Evolutionary conservation across 345 rosid species (phyloP), one percentile per base, ranked within the genome.

Genomic region (Sapria himalayana): DNA sequence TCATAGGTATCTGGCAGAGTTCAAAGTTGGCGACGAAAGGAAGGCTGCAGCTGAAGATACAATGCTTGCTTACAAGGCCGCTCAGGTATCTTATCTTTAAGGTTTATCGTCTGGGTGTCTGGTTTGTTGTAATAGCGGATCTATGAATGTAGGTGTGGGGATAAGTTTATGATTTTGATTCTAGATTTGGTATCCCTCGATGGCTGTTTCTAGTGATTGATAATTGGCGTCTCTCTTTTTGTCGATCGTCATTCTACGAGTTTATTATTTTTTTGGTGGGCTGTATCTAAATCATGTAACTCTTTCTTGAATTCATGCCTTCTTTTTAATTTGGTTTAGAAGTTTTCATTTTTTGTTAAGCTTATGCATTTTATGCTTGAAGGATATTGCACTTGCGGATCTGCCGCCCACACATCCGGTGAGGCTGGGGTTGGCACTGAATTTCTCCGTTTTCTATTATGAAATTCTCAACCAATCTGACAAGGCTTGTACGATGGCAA

Each of bases 41-140:
- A 85, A 85, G 51, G 48, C 89, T 1, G 94, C 96, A 22, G 96
- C 89, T 13, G 96, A 81, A 56, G 96, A 85, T 53, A 85, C 96
- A 22, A 85, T 85, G 96, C 32, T 71, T 39, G 42, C 96, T 59
- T 85, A 85, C 60, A 81, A 85, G 58, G 77, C 92, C 12, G 94
- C 96, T 58, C 94, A 78, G 86, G 96, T 85, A 45, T 9, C 19
- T 3, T 14, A 0, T 41, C 7, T 2, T 11, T 10, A 9, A 39
- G 7, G 7, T 39, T 17, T 33, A 5, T 1, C 12, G 5, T 21
- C 25, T 8, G 14, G 13, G n/a, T 20, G 15, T 39, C 17, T 6
- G 10, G n/a, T n/a, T n/a, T n/a, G n/a, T n/a, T 33, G 27, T 7
- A 13, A 13, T 33, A 15, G 14, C 15, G 27, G 11, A 9, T 19